Conservation (phyloP, 2,329 filamentous ascomycete species). For the Fusarium tanahbumbuense region DNA sequence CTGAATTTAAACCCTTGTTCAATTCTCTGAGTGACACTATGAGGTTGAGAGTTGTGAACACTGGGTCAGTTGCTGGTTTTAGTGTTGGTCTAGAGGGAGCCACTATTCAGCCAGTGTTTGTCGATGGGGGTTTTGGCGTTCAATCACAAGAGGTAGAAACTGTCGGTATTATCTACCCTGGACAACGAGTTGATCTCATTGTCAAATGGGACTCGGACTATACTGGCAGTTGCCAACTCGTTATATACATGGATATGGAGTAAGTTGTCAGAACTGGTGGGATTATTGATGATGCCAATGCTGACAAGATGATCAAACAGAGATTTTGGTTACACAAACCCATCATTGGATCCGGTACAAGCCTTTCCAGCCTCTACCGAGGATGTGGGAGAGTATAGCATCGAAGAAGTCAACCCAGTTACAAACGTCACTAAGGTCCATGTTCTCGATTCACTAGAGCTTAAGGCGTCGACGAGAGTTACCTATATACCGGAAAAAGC, state of each 20-base stretch:
- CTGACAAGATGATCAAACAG: not conserved
- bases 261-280: not conserved
- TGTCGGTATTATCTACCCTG: not conserved
- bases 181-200: not conserved
- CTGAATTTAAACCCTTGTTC: not conserved
- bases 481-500: not conserved
- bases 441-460: rapidly evolving
- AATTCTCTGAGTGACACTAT: rapidly evolving
- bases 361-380: not conserved
- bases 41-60: constrained; percentile 1
- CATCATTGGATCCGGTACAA: not conserved
- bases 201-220: not conserved
- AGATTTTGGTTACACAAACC: constrained; percentile 10
- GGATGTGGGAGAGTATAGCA: too few relatives aligned
- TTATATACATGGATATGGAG: constrained; percentile 1
- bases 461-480: not conserved
- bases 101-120: not conserved
- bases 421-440: rapidly evolving
- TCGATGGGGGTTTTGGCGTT: not conserved
- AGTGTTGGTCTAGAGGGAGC: not conserved
- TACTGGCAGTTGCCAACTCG: rapidly evolving
- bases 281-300: rapidly evolving
- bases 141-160: rapidly evolving
- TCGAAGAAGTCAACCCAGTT: too few relatives aligned
- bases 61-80: not conserved